Percentiles rank a stretch among this genome's conserved stretches.
phyloP scores from a whole-genome alignment of 2,329 filamentous ascomycete species.

The Clathrospora elynae region DNA sequence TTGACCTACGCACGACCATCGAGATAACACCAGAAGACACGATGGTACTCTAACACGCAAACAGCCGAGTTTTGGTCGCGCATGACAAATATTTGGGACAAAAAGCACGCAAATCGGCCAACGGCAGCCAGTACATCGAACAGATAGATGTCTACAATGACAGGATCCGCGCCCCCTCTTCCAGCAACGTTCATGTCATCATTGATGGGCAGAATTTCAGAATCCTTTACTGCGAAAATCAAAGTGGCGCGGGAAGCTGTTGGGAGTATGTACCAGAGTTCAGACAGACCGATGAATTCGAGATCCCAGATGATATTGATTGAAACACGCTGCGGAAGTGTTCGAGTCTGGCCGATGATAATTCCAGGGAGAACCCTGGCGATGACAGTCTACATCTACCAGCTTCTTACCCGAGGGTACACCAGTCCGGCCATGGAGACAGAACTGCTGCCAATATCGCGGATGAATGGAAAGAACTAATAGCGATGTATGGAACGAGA shows the following conservation, averaged over 20 bases:
- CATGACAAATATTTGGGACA: slow-evolving; percentile 21
- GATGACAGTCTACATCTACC: slow-evolving; percentile 14
- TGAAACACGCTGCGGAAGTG: slow-evolving; percentile 16
- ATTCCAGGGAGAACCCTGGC: slow-evolving; percentile 17
- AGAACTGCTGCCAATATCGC: neutral
- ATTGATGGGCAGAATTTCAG: slow-evolving; percentile 7
- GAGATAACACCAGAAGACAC: neutral
- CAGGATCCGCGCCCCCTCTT: neutral
- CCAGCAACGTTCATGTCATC: slow-evolving; percentile 5
- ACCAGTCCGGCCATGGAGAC: neutral
- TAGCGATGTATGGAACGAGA: neutral
- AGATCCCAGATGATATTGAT: slow-evolving; percentile 5
- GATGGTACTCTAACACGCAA: slow-evolving; percentile 21
- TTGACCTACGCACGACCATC: neutral
- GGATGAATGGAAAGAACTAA: neutral
- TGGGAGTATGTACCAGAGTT: neutral
- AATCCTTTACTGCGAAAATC: neutral
- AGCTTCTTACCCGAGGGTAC: slow-evolving; percentile 11
- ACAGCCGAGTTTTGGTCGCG: slow-evolving; percentile 12
- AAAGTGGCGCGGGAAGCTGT: neutral
- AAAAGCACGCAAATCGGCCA: slow-evolving; percentile 1
- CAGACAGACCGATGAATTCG: too few species aligned
- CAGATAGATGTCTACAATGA: slow-evolving; percentile 9
- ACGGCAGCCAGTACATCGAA: slow-evolving; percentile 1
- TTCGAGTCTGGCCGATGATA: slow-evolving; percentile 19